Conservation (phyloP, 164 flowering plant genomes). For the Dillenia suffruticosa region DNA sequence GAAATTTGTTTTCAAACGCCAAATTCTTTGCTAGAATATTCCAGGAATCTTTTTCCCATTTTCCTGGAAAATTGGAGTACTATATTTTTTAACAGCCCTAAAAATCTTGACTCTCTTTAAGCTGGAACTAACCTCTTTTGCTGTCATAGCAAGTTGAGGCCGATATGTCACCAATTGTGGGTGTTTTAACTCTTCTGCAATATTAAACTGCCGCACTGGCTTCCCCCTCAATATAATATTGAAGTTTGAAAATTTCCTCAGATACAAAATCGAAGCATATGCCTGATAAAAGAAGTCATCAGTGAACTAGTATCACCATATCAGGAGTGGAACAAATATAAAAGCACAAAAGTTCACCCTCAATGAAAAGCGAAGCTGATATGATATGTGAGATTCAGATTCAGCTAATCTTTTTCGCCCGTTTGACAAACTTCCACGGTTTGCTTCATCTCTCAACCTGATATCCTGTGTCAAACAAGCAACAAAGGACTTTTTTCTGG, state of each 20-base stretch:
- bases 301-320: conserved; percentile 1
- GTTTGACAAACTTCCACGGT: conserved; percentile 23
- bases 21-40: too few species aligned
- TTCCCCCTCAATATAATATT: conserved; percentile 70
- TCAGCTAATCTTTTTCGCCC: conserved; percentile 26
- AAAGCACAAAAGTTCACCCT: conserved; percentile 41
- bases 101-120: neutral
- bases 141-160: conserved; percentile 51
- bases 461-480: conserved; percentile 57
- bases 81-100: too few species aligned
- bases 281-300: conserved; percentile 41
- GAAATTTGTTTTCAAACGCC: too few species aligned
- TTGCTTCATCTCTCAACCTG: conserved; percentile 72
- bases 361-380: conserved; percentile 67
- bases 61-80: too few species aligned
- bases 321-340: neutral
- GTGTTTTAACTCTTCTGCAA: conserved; percentile 63
- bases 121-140: conserved; percentile 48
- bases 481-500: neutral
- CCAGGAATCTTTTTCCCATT: too few species aligned
- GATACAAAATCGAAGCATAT: conserved; percentile 80
- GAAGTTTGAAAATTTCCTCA: conserved; percentile 64
- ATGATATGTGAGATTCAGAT: conserved; percentile 65
- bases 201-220: conserved; percentile 64
- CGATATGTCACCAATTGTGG: conserved; percentile 43